Conservation (phyloP, 1,139 yeast species). For the Suhomyces atakaporum region DNA sequence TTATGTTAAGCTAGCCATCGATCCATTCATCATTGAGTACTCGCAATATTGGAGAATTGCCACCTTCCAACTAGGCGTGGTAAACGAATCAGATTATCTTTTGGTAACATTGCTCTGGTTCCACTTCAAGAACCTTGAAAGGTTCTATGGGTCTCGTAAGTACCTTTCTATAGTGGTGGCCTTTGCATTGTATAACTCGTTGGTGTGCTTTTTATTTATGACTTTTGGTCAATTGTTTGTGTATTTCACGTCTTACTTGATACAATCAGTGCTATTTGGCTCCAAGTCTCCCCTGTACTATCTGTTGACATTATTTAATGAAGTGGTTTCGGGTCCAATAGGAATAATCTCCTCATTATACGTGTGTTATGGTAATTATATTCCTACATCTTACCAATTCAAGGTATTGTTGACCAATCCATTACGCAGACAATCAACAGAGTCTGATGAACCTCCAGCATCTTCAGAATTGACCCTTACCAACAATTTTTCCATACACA, state of each 20-base stretch:
- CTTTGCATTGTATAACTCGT: conserved; percentile 38
- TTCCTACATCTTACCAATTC: conserved; percentile 65
- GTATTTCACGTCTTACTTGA: conserved; percentile 31
- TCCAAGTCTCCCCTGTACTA: conserved; percentile 15
- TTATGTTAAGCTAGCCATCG: conserved; percentile 51
- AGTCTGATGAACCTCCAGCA: conserved; percentile 1
- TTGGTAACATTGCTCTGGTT: conserved; percentile 54
- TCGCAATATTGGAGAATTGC: conserved; percentile 68
- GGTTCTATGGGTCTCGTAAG: conserved; percentile 64
- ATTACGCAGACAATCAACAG: neutral
- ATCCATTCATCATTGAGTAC: conserved; percentile 63
- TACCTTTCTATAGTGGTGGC: conserved; percentile 44
- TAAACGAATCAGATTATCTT: conserved; percentile 68
- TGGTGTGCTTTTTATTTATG: conserved; percentile 37
- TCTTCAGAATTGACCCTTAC: conserved; percentile 43
- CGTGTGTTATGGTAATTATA: conserved; percentile 54
- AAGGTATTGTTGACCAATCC: conserved; percentile 44
- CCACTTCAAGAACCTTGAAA: conserved; percentile 62
- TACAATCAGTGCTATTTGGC: conserved; percentile 15
- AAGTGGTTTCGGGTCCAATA: conserved; percentile 60
- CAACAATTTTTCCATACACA: conserved; percentile 59
- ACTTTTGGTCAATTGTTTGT: conserved; percentile 39
- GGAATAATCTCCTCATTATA: conserved; percentile 61
- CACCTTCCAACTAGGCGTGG: conserved; percentile 56
- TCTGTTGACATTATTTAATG: conserved; percentile 36